Conservation (phyloP, 2,329 filamentous ascomycete genomes). For the Bretziella fagacearum region DNA sequence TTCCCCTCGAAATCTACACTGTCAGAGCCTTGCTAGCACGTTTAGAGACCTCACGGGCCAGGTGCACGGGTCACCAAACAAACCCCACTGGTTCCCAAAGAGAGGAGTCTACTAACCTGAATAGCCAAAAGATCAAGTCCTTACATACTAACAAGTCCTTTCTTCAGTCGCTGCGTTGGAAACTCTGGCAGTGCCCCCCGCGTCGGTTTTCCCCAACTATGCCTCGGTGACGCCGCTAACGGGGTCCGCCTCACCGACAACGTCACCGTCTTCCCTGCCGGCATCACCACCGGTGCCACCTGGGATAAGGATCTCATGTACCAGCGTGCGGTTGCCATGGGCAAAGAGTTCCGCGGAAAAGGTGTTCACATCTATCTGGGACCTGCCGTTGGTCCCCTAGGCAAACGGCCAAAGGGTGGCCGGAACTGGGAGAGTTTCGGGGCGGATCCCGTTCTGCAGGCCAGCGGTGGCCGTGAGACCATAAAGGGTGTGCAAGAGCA, state of each 20-base stretch:
- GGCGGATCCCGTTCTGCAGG: slow-evolving; percentile 55
- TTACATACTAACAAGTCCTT: background rate
- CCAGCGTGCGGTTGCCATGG: slow-evolving; percentile 48
- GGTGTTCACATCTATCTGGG: slow-evolving; percentile 56
- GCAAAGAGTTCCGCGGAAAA: slow-evolving; percentile 56
- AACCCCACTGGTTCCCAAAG: background rate
- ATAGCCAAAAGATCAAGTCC: background rate
- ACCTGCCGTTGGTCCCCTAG: slow-evolving; percentile 53
- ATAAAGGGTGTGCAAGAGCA: slow-evolving; percentile 52
- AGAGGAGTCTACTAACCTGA: too few relatives aligned
- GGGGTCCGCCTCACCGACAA: slow-evolving; percentile 59
- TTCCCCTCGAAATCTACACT: too few relatives aligned
- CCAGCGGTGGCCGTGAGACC: slow-evolving; percentile 57
- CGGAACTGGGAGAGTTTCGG: slow-evolving; percentile 65
- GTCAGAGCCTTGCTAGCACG: too few relatives aligned
- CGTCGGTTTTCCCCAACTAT: slow-evolving; percentile 55
- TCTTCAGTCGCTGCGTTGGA: slow-evolving; percentile 46
- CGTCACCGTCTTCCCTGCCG: slow-evolving; percentile 60
- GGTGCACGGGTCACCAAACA: too few relatives aligned
- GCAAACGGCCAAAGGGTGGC: slow-evolving; percentile 54
- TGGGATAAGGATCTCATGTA: slow-evolving; percentile 59
- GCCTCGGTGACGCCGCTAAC: slow-evolving; percentile 53
- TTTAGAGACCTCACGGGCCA: too few relatives aligned
- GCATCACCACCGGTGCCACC: slow-evolving; percentile 60
- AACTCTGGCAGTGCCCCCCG: slow-evolving; percentile 57